Evolutionary conservation across 2,329 filamentous ascomycete genomes (phyloP), one percentile per base, ranked within the genome.

Genomic region (Pseudogymnoascus sp.): DNA sequence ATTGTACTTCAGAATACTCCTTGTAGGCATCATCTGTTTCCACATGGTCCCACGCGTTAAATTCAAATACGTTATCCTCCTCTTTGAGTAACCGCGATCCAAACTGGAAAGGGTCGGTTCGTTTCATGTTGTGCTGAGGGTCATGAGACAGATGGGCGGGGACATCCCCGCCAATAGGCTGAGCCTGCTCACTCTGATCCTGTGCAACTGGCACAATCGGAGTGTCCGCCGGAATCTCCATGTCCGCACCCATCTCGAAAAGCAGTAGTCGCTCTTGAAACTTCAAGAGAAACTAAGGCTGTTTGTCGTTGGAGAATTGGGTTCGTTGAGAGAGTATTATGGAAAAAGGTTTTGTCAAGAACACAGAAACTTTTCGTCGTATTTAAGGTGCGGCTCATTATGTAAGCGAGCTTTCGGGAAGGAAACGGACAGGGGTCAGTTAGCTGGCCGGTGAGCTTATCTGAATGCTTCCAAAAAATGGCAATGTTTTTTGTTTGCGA

Each of bases 21-120:
- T 89, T 88, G 81, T 96, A 97, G 42, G 87, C 83, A 70, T 91
- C 86, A 78, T 97, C 93, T 74, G 92, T 92, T 77, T 93, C 89
- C 73, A 97, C 95, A 75, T 99, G 93, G 75, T 99, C 95, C 95
- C 95, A 99, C 38, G 95, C 95, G 76, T 99, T 99, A 84, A 95
- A 96, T 75, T 96, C 89, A 78, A 93, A 99, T 71, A 96, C 90
- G 74, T 97, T 84, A 78, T 96, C 93, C 73, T 87, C 85, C 75
- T 93, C 83, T 71, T 89, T 86, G 61, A 99, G 85, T 72, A 84
- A 90, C 65, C 93, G 90, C 59, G 90, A 95, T 66, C 95, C 95
- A 75, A 99, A 99, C 76, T 96, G 89, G 76, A 97, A 99, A 16
- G 95, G 95, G 73, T 97, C 92, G 73, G 80, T 90, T 70, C 91